phyloP scores from a whole-genome alignment of 352 stramenopile genomes.

The Paralagenidium karlingii region DNA sequence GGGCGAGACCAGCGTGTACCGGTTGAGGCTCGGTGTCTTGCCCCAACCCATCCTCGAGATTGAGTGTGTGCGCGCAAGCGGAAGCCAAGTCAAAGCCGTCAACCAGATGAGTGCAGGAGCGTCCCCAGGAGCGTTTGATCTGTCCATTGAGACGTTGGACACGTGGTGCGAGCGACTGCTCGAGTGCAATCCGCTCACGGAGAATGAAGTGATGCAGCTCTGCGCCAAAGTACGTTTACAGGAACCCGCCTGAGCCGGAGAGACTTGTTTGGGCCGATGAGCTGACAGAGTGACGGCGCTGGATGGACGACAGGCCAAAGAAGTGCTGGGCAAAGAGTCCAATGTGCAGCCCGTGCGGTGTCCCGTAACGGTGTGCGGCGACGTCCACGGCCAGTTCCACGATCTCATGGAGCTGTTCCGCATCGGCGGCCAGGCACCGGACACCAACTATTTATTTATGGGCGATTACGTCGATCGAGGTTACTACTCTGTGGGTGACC shows the following conservation, averaged over 20 bases:
- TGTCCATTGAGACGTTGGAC: constrained; percentile 86
- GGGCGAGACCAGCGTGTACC: neutral
- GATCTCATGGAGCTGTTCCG: constrained; percentile 56
- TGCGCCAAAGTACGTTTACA: constrained; percentile 67
- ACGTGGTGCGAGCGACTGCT: constrained; percentile 91
- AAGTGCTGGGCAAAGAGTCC: constrained; percentile 94
- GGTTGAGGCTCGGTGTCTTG: neutral
- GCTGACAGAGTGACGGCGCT: neutral
- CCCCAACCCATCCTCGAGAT: neutral
- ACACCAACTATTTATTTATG: constrained; percentile 98
- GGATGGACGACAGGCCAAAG: constrained; percentile 63
- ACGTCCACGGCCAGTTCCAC: constrained; percentile 56
- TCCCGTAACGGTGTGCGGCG: constrained; percentile 93
- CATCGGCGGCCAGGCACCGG: constrained; percentile 77
- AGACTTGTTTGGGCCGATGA: neutral
- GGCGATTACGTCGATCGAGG: constrained; percentile 98
- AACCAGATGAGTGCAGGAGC: no score
- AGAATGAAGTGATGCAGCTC: constrained; percentile 92
- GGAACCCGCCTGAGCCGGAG: neutral
- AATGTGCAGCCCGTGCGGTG: constrained; percentile 95
- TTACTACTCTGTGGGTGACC: constrained; percentile 89
- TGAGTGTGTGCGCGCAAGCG: no score
- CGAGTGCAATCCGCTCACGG: constrained; percentile 88
- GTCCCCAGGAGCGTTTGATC: constrained; percentile 26
- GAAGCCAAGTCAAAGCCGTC: no score